A percentile compares a stretch with the other conserved stretches of the same genome.
phyloP scores from a whole-genome alignment of 164 flowering plant species.

The Kingdonia uniflora region DNA sequence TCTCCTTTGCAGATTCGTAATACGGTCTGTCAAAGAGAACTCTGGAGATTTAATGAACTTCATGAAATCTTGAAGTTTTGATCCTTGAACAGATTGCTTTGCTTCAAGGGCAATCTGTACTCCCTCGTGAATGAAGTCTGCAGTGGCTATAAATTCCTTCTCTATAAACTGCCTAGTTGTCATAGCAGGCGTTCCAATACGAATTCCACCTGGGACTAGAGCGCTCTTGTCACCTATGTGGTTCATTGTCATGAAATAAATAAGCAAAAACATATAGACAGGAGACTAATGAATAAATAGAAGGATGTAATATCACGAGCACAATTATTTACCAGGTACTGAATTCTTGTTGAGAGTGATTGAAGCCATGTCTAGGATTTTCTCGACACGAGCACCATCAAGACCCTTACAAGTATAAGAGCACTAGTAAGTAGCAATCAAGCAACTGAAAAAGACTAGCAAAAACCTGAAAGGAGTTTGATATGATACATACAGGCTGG shows the following conservation, averaged over 20 bases:
- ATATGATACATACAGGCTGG: too few relatives aligned
- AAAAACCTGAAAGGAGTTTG: too few relatives aligned
- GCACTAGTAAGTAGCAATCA: not conserved
- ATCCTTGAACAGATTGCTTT: constrained; percentile 40
- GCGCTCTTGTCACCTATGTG: constrained; percentile 79
- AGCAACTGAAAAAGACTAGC: too few relatives aligned
- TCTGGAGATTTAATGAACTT: constrained; percentile 49
- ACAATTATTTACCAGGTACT: constrained; percentile 54
- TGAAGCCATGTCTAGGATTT: constrained; percentile 83
- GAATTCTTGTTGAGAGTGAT: constrained; percentile 95
- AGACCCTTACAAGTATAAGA: constrained; percentile 33
- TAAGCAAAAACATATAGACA: not conserved
- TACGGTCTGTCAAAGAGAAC: constrained; percentile 38
- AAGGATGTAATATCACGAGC: not conserved
- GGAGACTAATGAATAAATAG: not conserved
- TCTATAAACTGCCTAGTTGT: constrained; percentile 80
- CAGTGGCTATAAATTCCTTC: constrained; percentile 52
- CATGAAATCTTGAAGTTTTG: constrained; percentile 85
- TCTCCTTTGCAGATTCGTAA: constrained; percentile 43
- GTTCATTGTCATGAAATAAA: not conserved
- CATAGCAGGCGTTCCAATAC: constrained; percentile 96
- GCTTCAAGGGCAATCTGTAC: constrained; percentile 66
- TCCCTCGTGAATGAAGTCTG: constrained; percentile 85
- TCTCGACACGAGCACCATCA: constrained; percentile 88
- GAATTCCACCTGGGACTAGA: constrained; percentile 83